Conservation (phyloP, 768 basidiomycete species). For the Erythrobasidium yunnanense region DNA sequence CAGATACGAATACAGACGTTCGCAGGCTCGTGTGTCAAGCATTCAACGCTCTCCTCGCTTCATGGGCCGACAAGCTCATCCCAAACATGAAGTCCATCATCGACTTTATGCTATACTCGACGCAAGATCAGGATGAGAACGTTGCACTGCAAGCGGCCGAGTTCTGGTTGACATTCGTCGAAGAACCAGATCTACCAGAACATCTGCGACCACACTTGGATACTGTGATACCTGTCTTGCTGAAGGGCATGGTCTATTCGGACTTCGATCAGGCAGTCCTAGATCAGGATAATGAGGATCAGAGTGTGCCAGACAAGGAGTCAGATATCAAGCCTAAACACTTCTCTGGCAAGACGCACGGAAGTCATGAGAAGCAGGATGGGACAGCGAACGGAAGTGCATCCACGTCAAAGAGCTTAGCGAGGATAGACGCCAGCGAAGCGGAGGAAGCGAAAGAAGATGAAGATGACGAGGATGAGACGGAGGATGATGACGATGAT, state of each 20-base stretch:
- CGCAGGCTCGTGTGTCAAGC: slow-evolving; percentile 93
- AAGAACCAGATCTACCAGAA: slow-evolving; percentile 74
- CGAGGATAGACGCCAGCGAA: slow-evolving; percentile 4
- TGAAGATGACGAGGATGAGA: slow-evolving; percentile 74
- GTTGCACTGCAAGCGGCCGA: slow-evolving; percentile 97
- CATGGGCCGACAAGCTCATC: slow-evolving; percentile 89
- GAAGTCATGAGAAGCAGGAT: slow-evolving; percentile 61
- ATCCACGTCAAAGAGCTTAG: slow-evolving; percentile 18
- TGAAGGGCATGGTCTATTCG: slow-evolving; percentile 94
- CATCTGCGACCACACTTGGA: slow-evolving; percentile 74
- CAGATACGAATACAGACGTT: slow-evolving; percentile 84
- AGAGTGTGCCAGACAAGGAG: slow-evolving; percentile 77
- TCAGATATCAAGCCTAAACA: slow-evolving; percentile 93
- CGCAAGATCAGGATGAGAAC: slow-evolving; percentile 70
- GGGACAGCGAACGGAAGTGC: neutral
- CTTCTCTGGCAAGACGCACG: slow-evolving; percentile 70
- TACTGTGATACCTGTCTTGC: slow-evolving; percentile 86
- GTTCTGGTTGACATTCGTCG: slow-evolving; percentile 98
- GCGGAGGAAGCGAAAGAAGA: slow-evolving; percentile 42
- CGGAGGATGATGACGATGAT: slow-evolving; percentile 74
- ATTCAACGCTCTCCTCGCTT: slow-evolving; percentile 79
- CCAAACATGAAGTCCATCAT: slow-evolving; percentile 91
- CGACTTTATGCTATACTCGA: slow-evolving; percentile 97
- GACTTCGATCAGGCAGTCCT: slow-evolving; percentile 93
- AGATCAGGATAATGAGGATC: slow-evolving; percentile 78